Evolutionary conservation across 352 stramenopile species (phyloP).

Genomic region (Phytophthora quininea): DNA sequence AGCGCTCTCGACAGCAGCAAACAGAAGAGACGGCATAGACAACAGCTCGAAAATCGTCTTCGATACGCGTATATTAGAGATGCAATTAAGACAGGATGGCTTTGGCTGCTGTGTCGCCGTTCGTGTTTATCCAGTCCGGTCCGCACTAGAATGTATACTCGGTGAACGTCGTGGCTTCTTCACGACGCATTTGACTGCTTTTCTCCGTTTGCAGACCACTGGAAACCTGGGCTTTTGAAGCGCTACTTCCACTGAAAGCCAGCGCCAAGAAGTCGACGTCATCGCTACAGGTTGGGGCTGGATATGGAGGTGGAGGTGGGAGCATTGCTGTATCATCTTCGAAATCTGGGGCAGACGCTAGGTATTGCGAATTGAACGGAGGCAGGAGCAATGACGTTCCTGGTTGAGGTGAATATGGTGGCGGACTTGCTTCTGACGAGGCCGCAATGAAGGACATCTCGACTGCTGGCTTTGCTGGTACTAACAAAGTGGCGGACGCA

Average conservation of each 20-base stretch:
- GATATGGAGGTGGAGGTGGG: constrained; percentile 17
- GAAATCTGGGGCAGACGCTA: constrained; percentile 36
- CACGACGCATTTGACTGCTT: constrained; percentile 28
- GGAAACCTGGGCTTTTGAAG: not conserved
- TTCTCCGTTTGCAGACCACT: constrained; percentile 9
- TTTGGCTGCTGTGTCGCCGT: not conserved
- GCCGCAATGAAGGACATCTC: constrained; percentile 10
- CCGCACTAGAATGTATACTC: constrained; percentile 32
- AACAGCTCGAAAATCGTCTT: not conserved
- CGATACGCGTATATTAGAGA: not conserved
- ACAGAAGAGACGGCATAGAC: constrained; percentile 28
- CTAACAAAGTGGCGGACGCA: constrained; percentile 25
- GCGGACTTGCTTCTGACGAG: constrained; percentile 5
- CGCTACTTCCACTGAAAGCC: constrained; percentile 46
- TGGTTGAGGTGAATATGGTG: constrained; percentile 1
- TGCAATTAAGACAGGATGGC: not conserved
- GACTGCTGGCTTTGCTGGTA: constrained; percentile 21
- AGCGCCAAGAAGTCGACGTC: constrained; percentile 53
- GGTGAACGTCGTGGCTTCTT: constrained; percentile 21
- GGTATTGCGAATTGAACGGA: constrained; percentile 19
- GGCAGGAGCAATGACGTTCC: constrained; percentile 14
- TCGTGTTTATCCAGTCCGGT: not conserved
- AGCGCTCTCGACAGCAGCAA: constrained; percentile 23
- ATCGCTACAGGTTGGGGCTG: constrained; percentile 8
- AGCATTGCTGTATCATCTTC: constrained; percentile 11